A percentile compares a stretch with the other conserved stretches of the same genome.
Evolutionary conservation across 352 stramenopile genomes (phyloP).

Genomic region (Phytophthora sp.): DNA sequence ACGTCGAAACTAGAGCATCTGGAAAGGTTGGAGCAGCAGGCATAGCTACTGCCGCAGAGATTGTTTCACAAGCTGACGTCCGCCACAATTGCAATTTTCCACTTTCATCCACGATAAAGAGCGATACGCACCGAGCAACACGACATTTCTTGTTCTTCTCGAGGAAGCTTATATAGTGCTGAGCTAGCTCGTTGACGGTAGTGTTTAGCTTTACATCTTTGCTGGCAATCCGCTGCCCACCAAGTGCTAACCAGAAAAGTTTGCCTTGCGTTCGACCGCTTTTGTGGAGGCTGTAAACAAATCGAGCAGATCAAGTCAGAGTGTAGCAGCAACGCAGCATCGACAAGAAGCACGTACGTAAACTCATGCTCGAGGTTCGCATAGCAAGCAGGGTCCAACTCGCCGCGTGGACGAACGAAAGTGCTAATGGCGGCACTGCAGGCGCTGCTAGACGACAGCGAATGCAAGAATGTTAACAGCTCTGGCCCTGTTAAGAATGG

Average conservation of each 20-base stretch:
- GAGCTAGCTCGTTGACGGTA: slow-evolving; percentile 47
- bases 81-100: slow-evolving; percentile 62
- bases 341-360: slow-evolving; percentile 40
- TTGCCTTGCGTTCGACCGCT: slow-evolving; percentile 62
- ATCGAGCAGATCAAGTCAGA: slow-evolving; percentile 1
- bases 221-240: slow-evolving; percentile 65
- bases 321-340: slow-evolving; percentile 36
- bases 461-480: slow-evolving; percentile 51
- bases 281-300: slow-evolving; percentile 59
- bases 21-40: slow-evolving; percentile 8
- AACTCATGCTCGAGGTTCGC: slow-evolving; percentile 84
- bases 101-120: slow-evolving; percentile 65
- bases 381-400: slow-evolving; percentile 66
- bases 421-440: slow-evolving; percentile 54
- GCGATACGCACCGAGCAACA: slow-evolving; percentile 56
- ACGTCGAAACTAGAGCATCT: slow-evolving; percentile 7
- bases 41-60: slow-evolving; percentile 23
- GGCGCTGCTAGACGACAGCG: slow-evolving; percentile 39
- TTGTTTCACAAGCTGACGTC: slow-evolving; percentile 61
- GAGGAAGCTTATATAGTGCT: slow-evolving; percentile 53
- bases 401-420: slow-evolving; percentile 69
- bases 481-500: slow-evolving; percentile 62
- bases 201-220: slow-evolving; percentile 74
- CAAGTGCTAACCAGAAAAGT: slow-evolving; percentile 67
- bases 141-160: slow-evolving; percentile 75